phyloP scores from a whole-genome alignment of 2,329 filamentous ascomycete genomes.

The Rhinocladiella similis region DNA sequence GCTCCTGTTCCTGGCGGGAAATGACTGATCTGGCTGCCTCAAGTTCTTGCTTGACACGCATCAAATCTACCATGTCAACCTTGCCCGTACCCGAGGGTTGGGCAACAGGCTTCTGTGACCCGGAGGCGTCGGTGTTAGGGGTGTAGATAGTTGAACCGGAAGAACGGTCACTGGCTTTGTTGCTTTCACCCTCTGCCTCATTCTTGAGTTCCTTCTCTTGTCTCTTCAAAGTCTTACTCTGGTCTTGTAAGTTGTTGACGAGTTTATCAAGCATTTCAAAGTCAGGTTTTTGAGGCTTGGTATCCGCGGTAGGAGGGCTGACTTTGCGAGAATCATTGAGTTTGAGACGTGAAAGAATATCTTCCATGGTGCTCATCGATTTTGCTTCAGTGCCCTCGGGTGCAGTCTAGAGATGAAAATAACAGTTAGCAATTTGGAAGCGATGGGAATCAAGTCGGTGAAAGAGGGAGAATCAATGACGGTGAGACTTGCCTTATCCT shows the following conservation, averaged over 20 bases:
- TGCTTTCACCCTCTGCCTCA: slow-evolving; percentile 20
- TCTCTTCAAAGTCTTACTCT: slow-evolving; percentile 61
- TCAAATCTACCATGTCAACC: slow-evolving; percentile 49
- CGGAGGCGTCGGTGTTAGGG: slow-evolving; percentile 39
- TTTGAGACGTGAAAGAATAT: slow-evolving; percentile 49
- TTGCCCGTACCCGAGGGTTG: slow-evolving; percentile 23
- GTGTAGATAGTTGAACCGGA: slow-evolving; percentile 40
- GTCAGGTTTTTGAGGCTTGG: slow-evolving; percentile 20
- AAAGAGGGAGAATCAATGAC: neutral
- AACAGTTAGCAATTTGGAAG: slow-evolving; percentile 1
- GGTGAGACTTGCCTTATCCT: slow-evolving; percentile 20
- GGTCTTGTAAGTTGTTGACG: slow-evolving; percentile 71
- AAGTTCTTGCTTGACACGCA: slow-evolving; percentile 59
- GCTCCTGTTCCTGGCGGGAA: slow-evolving; percentile 61
- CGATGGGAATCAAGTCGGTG: neutral
- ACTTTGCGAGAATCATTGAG: slow-evolving; percentile 35
- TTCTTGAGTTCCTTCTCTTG: slow-evolving; percentile 54
- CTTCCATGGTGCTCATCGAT: slow-evolving; percentile 59
- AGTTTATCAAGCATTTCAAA: slow-evolving; percentile 47
- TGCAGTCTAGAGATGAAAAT: slow-evolving; percentile 4
- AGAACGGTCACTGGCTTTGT: slow-evolving; percentile 31
- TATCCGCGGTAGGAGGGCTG: slow-evolving; percentile 16
- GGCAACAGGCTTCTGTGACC: slow-evolving; percentile 25
- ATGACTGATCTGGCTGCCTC: slow-evolving; percentile 58
- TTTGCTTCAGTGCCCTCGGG: slow-evolving; percentile 31